Base-by-base conservation (phyloP, 2,329 filamentous ascomycete genomes). In the Nemania sp. region DNA sequence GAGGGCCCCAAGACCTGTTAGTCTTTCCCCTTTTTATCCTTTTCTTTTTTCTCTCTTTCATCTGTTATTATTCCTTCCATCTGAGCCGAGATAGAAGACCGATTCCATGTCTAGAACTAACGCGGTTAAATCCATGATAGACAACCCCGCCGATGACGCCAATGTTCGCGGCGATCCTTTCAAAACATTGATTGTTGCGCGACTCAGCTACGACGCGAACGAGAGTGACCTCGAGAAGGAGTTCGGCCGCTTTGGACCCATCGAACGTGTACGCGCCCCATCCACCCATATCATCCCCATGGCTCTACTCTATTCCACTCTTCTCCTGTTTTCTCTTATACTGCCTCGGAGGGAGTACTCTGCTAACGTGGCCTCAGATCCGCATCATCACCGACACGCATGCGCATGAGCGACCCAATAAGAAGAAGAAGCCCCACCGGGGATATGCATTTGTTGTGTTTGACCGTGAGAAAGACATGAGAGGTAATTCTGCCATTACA, bases 401-500 rank as follows among this genome's bases (percentile, higher is more conserved):
- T 69, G 83, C 87, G 63, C 78, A 83, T 68, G 85, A 85, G 72
- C 89, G 83, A 76, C 86, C 83, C 58, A 90, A 89, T 71, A 92
- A 93, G 78, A 88, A 91, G 74, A 89, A 89, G 73, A 92, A 92
- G 79, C 80, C 88, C 52, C 91, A 96, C 73, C 85, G 89, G 71
- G 95, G 95, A 64, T 99, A 99, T 77, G 95, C 92, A 63, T 99
- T 99, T 74, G 90, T 99, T 69, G 91, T 98, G 56, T 99, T 94
- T 74, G 94, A 98, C 78, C 89, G 91, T 76, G 95, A 98, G 79
- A 93, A 94, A 78, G 95, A 98, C 75, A 97, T 98, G 93, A 96
- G 96, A 92, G 92, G 93, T 97, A 96, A 87, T 80, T 78, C 77
- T 75, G 73, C 75, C 75, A 79, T 74, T 76, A 69, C 73, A 56